phyloP scores from a whole-genome alignment of 2,329 filamentous ascomycete species.

The Botrytis byssoidea region DNA sequence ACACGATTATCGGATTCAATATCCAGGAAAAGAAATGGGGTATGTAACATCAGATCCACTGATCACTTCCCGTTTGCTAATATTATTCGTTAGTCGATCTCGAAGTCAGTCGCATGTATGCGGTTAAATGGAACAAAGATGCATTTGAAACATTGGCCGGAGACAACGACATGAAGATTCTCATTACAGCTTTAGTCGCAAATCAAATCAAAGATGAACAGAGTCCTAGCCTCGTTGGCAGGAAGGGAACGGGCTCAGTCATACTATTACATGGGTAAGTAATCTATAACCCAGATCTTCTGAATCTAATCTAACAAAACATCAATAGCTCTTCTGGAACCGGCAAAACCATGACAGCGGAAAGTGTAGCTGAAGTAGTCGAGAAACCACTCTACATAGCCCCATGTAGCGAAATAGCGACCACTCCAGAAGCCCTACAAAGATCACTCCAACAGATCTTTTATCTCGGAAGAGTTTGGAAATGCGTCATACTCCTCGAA shows the following conservation, averaged over 20 bases:
- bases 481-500: slow-evolving; percentile 18
- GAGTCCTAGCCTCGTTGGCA: neutral
- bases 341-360: slow-evolving; percentile 18
- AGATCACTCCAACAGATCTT: slow-evolving; percentile 14
- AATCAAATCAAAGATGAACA: slow-evolving; percentile 19
- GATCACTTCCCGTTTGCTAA: slow-evolving; percentile 3
- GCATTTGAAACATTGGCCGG: slow-evolving; percentile 14
- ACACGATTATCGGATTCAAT: slow-evolving; percentile 13
- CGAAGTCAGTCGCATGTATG: slow-evolving; percentile 19
- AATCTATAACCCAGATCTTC: neutral
- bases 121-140: slow-evolving; percentile 19
- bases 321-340: slow-evolving; percentile 15
- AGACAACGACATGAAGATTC: slow-evolving; percentile 13
- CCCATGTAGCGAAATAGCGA: slow-evolving; percentile 16
- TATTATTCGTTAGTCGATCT: slow-evolving; percentile 6
- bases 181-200: slow-evolving; percentile 17
- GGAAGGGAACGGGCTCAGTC: slow-evolving; percentile 12
- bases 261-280: slow-evolving; percentile 18
- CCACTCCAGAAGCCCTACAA: neutral
- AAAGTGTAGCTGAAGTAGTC: slow-evolving; percentile 15
- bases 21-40: slow-evolving; percentile 21
- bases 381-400: slow-evolving; percentile 15
- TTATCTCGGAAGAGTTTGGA: slow-evolving; percentile 16
- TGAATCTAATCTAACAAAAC: neutral
- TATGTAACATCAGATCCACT: neutral